These are phyloP conservation scores for Wickerhamiella nectarea DNA, from an alignment of 805 yeast species.

Conservation along the genomic window DNA sequence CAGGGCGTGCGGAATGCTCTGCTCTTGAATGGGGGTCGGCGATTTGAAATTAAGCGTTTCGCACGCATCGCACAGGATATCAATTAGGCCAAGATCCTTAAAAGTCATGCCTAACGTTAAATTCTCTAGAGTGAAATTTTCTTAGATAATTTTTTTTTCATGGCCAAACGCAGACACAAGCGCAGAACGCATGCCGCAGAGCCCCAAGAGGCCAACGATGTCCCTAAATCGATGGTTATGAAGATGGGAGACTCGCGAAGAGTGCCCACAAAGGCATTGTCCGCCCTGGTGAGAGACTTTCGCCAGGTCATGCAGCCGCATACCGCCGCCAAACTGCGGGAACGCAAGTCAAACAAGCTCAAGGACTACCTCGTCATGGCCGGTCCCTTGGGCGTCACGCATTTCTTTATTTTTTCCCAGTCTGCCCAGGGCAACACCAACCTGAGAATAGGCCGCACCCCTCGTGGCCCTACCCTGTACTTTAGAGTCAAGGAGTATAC, in stretches of 20 bases:
- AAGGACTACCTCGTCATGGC: constrained; percentile 97
- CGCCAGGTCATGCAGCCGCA: constrained; percentile 91
- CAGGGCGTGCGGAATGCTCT: constrained; percentile 81
- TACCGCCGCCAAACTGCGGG: constrained; percentile 78
- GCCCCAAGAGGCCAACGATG: constrained; percentile 50
- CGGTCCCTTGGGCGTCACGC: constrained; percentile 89
- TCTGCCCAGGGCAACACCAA: constrained; percentile 60
- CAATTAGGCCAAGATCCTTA: constrained; percentile 26
- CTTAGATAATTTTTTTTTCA: constrained; percentile 7
- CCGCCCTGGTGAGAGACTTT: constrained; percentile 76
- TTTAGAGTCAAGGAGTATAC: constrained; percentile 69
- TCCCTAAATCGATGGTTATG: constrained; percentile 90
- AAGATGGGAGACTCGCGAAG: constrained; percentile 56
- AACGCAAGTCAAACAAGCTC: constrained; percentile 72
- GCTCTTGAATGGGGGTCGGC: constrained; percentile 91
- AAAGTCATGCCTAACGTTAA: constrained; percentile 15
- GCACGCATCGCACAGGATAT: constrained; percentile 56
- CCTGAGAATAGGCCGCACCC: constrained; percentile 71
- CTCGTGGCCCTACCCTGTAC: constrained; percentile 87
- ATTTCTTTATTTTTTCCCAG: constrained; percentile 76
- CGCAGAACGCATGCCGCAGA: constrained; percentile 71
- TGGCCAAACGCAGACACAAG: constrained; percentile 36
- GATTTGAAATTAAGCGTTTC: constrained; percentile 55
- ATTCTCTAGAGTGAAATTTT: neutral
- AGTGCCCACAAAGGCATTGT: constrained; percentile 61